phyloP scores from a whole-genome alignment of 768 basidiomycete genomes.

The Suillus hirtellus region DNA sequence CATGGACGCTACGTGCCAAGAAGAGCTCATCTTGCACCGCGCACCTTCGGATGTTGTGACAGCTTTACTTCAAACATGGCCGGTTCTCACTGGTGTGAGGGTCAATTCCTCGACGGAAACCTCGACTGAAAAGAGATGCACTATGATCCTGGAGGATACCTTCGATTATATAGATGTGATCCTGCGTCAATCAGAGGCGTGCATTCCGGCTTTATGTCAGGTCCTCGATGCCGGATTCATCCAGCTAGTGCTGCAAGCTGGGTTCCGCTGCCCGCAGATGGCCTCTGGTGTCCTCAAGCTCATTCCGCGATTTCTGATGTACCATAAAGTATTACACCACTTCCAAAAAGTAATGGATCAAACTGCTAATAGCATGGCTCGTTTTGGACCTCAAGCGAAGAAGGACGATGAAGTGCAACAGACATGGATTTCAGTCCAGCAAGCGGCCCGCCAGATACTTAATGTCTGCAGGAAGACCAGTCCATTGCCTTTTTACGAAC shows the following conservation, averaged over 20 bases:
- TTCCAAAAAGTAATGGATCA: background rate
- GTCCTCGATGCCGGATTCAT: conserved; percentile 2
- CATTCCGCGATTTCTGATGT: conserved; percentile 6
- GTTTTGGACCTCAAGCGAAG: background rate
- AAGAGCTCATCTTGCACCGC: conserved; percentile 1
- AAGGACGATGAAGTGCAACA: conserved; percentile 4
- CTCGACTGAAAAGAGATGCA: background rate
- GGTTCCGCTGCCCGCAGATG: background rate
- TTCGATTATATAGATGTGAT: background rate
- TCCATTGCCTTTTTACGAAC: background rate
- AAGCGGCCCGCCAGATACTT: conserved; percentile 1
- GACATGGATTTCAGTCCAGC: background rate
- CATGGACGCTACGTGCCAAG: background rate
- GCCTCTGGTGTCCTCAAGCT: conserved; percentile 1
- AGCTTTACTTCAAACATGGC: conserved; percentile 1
- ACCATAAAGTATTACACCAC: conserved; percentile 3
- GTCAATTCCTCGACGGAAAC: background rate
- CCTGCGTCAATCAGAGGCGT: background rate
- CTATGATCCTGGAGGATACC: background rate
- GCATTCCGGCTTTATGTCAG: conserved; percentile 3
- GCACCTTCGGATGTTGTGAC: conserved; percentile 3
- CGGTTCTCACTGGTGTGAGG: background rate
- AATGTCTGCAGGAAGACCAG: conserved; percentile 1
- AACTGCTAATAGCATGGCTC: background rate
- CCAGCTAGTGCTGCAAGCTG: conserved; percentile 3